Evolutionary conservation across 441 rosid genomes (phyloP), one percentile per base, ranked within the genome.

Genomic region (Corymbia citriodora): DNA sequence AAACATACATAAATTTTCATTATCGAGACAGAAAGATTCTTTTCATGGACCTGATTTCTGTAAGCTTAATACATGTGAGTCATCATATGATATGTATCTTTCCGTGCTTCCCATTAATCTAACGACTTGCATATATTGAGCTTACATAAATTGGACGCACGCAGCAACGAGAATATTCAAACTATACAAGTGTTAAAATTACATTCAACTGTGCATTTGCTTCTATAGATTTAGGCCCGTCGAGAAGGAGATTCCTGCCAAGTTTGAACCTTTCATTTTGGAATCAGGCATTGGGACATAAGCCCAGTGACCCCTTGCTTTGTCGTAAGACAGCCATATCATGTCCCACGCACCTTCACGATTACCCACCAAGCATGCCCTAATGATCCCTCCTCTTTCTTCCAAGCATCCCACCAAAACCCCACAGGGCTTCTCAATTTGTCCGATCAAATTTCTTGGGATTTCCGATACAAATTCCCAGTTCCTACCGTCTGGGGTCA

Each of bases 211-310:
- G 4, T 65, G 74, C 40, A 65, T 31, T 65, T 65, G 2, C 7
- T 65, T 68, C 31, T 68, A 68, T n/a, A 68, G 79, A 68, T 68
- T 68, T 68, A 95, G 97, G 88, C 97, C 96, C 55, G 94, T 93
- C 40, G 97, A 95, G 90, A 97, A 95, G 48, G 96, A 94, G 81
- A 96, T 93, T 36, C 98, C 99, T 1, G 96, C 97, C 97, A 96
- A 94, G 90, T 89, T 68, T 25, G 83, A 90, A 19, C 97, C 97
- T 86, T 91, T 95, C 94, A 95, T 96, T 61, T 91, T 92, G 90
- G 96, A 94, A 90, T 93, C 93, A 23, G 96, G 96, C 25, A 95
- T 33, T 8, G 93, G 94, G 85, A 94, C 63, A 93, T 93, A 93
- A 27, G 52, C 89, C 97, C 97, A 97, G 31, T 88, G 18, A 23